These are phyloP conservation scores for Candida fluviatilis DNA, from an alignment of 805 yeast genomes.

Conservation along the genomic window DNA sequence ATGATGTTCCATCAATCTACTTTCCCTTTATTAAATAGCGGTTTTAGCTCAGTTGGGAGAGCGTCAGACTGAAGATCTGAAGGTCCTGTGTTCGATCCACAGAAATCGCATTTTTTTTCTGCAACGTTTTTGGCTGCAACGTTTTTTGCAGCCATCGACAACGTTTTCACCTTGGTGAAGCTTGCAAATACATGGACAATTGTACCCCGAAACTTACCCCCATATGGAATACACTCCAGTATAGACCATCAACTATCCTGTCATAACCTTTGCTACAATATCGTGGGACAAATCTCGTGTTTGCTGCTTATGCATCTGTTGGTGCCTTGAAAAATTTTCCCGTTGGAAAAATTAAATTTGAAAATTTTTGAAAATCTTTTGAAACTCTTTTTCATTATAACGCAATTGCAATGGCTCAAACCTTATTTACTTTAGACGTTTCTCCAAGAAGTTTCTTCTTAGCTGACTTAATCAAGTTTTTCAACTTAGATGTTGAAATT, in stretches of 20 bases:
- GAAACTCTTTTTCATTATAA: not conserved
- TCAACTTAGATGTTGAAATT: conserved; percentile 56
- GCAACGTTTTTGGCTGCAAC: no score
- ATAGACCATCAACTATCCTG: no score
- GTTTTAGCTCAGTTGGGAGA: conserved; percentile 36
- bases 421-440: conserved; percentile 61
- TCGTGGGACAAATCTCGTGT: no score
- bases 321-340: not conserved
- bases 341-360: not conserved
- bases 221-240: no score
- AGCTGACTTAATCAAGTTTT: conserved; percentile 51
- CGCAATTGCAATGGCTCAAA: conserved; percentile 1
- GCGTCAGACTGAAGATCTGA: conserved; percentile 46
- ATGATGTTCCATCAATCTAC: not conserved
- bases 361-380: not conserved
- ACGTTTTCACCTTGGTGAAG: no score
- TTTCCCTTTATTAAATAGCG: conserved; percentile 12
- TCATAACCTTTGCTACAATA: no score
- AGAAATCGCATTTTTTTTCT: conserved; percentile 52
- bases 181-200: no score
- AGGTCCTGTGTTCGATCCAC: conserved; percentile 91
- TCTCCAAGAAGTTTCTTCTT: conserved; percentile 22
- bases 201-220: no score
- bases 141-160: no score
- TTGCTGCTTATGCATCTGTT: no score